Evolutionary conservation across 2,329 filamentous ascomycete species (phyloP).

Genomic region (Onygenales sp.): DNA sequence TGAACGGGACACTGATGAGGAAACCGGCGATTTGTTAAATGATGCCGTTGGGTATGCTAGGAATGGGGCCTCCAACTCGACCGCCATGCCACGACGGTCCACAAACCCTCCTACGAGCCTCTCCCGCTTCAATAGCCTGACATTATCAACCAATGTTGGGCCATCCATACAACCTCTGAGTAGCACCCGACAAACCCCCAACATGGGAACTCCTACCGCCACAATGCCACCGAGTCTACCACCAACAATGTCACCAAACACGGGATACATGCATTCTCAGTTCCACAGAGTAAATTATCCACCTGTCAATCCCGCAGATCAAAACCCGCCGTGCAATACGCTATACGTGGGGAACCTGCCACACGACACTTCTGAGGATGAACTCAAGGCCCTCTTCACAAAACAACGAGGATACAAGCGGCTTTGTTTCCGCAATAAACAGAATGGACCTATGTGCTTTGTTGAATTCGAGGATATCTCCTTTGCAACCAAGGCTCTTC

Average conservation of each 20-base stretch:
- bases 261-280: constrained; percentile 48
- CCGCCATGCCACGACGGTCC: constrained; percentile 47
- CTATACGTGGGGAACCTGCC: constrained; percentile 96
- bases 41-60: constrained; percentile 61
- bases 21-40: constrained; percentile 52
- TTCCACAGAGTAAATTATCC: constrained; percentile 63
- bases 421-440: constrained; percentile 87
- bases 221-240: constrained; percentile 48
- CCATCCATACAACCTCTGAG: constrained; percentile 46
- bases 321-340: constrained; percentile 96
- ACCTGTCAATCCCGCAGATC: constrained; percentile 84
- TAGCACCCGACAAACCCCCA: constrained; percentile 40
- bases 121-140: constrained; percentile 58
- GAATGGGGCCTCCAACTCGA: constrained; percentile 46
- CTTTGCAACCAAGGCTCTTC: constrained; percentile 81
- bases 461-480: constrained; percentile 94
- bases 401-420: constrained; percentile 93
- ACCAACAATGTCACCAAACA: constrained; percentile 31
- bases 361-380: constrained; percentile 85
- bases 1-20: constrained; percentile 54
- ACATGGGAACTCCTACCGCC: constrained; percentile 42
- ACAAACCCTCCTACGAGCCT: constrained; percentile 66
- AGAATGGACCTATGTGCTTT: constrained; percentile 96
- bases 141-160: constrained; percentile 57
- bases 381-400: constrained; percentile 86